Evolutionary conservation across 2,329 filamentous ascomycete species (phyloP).

Genomic region (Aspergillus pseudotamarii): DNA sequence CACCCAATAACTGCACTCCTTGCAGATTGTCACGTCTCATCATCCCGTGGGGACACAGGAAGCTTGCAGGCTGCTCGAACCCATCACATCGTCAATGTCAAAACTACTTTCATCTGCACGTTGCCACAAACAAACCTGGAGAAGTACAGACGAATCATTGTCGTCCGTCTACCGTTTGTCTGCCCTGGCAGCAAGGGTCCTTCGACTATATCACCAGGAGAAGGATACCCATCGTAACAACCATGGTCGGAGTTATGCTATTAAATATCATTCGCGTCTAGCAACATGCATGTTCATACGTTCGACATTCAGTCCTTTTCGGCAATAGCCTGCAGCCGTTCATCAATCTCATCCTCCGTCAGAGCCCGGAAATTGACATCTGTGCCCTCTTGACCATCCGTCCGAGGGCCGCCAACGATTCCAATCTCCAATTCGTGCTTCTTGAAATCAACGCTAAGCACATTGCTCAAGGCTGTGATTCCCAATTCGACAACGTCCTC

Average conservation of each 20-base stretch:
- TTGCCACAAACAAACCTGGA: not conserved
- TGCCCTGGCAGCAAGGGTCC: not conserved
- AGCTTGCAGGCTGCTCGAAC: not conserved
- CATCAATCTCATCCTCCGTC: slow-evolving; percentile 97
- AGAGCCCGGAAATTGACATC: slow-evolving; percentile 80
- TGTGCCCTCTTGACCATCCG: slow-evolving; percentile 81
- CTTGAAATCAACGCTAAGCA: slow-evolving; percentile 99
- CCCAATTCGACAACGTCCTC: slow-evolving; percentile 97
- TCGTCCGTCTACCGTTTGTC: not conserved
- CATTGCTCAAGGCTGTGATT: slow-evolving; percentile 91
- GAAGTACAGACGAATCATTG: not conserved
- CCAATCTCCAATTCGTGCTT: slow-evolving; percentile 98
- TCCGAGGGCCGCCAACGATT: slow-evolving; percentile 85
- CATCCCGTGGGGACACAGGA: not conserved
- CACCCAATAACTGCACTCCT: not conserved
- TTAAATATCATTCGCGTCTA: slow-evolving; percentile 28
- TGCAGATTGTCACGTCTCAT: not conserved
- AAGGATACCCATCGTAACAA: not conserved
- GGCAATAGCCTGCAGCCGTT: slow-evolving; percentile 94
- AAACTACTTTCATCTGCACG: not conserved
- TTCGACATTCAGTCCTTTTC: slow-evolving; percentile 81
- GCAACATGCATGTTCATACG: slow-evolving; percentile 20
- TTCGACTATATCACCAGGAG: not conserved
- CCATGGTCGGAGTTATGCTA: slow-evolving; percentile 14
- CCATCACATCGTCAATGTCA: not conserved